These are phyloP conservation scores for Cystobasidium slooffiae DNA, from an alignment of 1,284 basidiomycete species.

Conservation along the genomic window DNA sequence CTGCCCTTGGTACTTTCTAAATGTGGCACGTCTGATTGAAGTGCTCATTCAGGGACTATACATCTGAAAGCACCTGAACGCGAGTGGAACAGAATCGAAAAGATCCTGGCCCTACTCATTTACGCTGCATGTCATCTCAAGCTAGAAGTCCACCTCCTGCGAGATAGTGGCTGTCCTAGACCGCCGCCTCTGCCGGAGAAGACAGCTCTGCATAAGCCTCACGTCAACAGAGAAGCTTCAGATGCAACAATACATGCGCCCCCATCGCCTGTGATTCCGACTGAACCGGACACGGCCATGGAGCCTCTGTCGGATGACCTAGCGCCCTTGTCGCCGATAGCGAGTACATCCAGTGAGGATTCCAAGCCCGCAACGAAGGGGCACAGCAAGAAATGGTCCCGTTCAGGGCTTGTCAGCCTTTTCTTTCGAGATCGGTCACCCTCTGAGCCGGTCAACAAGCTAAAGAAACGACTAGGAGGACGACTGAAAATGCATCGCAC, in stretches of 20 bases:
- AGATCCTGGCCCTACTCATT: conserved; percentile 18
- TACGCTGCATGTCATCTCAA: conserved; percentile 35
- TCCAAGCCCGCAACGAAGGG: neutral
- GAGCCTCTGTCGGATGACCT: neutral
- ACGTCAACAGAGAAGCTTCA: conserved; percentile 3
- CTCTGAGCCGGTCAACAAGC: conserved; percentile 14
- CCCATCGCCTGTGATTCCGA: neutral
- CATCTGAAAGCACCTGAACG: conserved; percentile 28
- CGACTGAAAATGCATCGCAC: conserved; percentile 29
- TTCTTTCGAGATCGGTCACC: conserved; percentile 3
- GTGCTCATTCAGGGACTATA: conserved; percentile 5
- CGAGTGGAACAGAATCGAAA: conserved; percentile 32
- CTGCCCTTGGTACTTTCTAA: neutral
- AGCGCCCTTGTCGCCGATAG: neutral
- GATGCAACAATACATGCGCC: conserved; percentile 7
- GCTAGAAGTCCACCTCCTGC: conserved; percentile 22
- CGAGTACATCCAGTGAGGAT: conserved; percentile 9
- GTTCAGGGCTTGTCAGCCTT: conserved; percentile 12
- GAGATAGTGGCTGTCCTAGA: conserved; percentile 14
- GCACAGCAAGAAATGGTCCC: conserved; percentile 26
- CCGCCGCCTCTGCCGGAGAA: conserved; percentile 21
- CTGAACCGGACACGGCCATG: neutral
- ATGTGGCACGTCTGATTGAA: neutral
- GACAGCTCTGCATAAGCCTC: neutral
- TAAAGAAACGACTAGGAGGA: conserved; percentile 21